Evolutionary conservation across 176 grass and related monocot genomes (phyloP), one percentile per base, ranked within the genome.

Genomic region (Alloteropsis semialata): DNA sequence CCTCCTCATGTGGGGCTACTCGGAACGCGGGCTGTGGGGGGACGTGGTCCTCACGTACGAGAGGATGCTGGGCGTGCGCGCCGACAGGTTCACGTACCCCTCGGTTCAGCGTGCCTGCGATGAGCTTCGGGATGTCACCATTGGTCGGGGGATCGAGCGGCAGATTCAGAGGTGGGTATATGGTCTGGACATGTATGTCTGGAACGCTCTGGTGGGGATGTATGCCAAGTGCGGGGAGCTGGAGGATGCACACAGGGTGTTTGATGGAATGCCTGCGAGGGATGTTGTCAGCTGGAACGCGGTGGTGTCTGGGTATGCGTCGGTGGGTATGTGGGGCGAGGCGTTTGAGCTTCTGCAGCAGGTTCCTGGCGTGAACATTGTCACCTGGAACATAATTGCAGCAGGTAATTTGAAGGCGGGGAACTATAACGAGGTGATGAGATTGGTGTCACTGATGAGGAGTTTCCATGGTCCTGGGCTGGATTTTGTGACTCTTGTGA

Each of bases 261-360:
- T 94, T 5, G 84, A 94, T 22, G 89, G 41, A 84, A 94, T 91
- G 92, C 18, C 71, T 58, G 58, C 38, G 19, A 84, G 77, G 64
- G 89, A 89, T 72, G 77, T 94, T 57, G 77, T 91, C 29, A 84
- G 76, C 82, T 94, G 86, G 89, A 94, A 94, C 67, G 81, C 86
- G 9, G 82, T 94, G 76, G 75, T 94, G 32, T 86, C 80, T 16
- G 71, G 36, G 5, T 89, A 89, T 7, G 71, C 71, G 0, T 76
- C 34, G 3, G 2, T 1, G 0, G 82, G 63, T n/a, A 45, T 63
- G 82, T 71, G 51, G 63, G 5, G 3, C 13, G 29, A 85, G 43
- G 87, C 86, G 8, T 87, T 82, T 71, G 72, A 85, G 16, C 64
- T 89, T 27, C 71, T 89, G 18, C 54, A 71, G 53, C 44, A 16